A percentile compares a stretch with the other conserved stretches of the same genome.
Evolutionary conservation across 495 filamentous ascomycete genomes (phyloP).

Genomic region (Penicillium paradoxum): DNA sequence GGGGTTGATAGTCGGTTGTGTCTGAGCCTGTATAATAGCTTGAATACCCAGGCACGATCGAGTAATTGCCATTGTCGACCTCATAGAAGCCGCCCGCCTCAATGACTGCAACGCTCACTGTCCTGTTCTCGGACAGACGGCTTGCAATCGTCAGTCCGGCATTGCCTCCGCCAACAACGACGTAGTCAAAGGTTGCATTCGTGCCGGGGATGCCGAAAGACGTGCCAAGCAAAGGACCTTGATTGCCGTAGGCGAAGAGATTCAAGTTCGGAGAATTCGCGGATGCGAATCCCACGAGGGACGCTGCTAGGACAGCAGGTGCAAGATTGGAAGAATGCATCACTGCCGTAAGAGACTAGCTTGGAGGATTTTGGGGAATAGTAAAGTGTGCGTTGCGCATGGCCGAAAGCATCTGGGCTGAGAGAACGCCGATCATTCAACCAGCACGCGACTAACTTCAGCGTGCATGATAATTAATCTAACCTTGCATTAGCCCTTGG

Average conservation of each 20-base stretch:
- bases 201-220: constrained; percentile 28
- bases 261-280: constrained; percentile 31
- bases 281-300: constrained; percentile 20
- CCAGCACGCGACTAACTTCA: background rate
- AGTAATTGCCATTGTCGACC: constrained; percentile 42
- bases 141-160: constrained; percentile 44
- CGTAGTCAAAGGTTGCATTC: constrained; percentile 16
- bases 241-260: constrained; percentile 3
- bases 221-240: constrained; percentile 39
- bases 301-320: background rate
- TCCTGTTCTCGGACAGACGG: constrained; percentile 31
- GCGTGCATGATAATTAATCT: background rate
- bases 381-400: background rate
- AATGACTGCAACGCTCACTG: constrained; percentile 38
- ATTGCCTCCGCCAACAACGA: constrained; percentile 48
- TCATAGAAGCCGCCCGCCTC: constrained; percentile 54
- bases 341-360: background rate
- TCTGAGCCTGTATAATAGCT: constrained; percentile 30
- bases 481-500: background rate
- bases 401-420: background rate
- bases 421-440: background rate
- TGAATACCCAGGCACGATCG: constrained; percentile 35
- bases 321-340: background rate
- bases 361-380: background rate
- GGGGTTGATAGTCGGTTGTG: constrained; percentile 38